phyloP scores from a whole-genome alignment of 2,329 filamentous ascomycete species.

The Clonostachys chloroleuca region DNA sequence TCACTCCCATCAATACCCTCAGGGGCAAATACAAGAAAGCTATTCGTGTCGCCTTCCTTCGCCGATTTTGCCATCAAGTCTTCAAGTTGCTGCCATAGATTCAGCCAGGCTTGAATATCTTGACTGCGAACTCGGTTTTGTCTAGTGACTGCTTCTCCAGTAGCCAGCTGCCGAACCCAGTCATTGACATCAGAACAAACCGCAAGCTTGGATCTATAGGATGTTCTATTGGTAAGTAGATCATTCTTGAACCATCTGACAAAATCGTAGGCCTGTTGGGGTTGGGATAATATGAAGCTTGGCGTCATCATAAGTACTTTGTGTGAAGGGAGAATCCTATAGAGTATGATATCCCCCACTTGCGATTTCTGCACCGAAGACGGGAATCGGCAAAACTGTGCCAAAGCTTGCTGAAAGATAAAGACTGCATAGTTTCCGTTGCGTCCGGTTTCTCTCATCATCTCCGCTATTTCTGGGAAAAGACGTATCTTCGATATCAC shows the following conservation, averaged over 20 bases:
- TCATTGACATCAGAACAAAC: background rate
- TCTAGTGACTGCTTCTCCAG: too few relatives aligned
- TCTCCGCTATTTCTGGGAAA: slow-evolving; percentile 27
- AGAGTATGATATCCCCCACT: slow-evolving; percentile 15
- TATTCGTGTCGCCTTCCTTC: background rate
- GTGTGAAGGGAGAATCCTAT: slow-evolving; percentile 21
- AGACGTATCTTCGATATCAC: slow-evolving; percentile 26
- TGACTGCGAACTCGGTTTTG: too few relatives aligned
- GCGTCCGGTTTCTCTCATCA: slow-evolving; percentile 19
- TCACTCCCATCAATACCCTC: slow-evolving; percentile 49
- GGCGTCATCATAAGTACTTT: slow-evolving; percentile 31
- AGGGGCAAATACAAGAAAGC: slow-evolving; percentile 36
- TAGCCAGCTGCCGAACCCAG: too few relatives aligned
- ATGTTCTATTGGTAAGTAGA: slow-evolving; percentile 6
- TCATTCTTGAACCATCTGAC: slow-evolving; percentile 26
- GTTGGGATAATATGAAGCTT: slow-evolving; percentile 33
- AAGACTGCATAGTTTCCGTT: slow-evolving; percentile 26
- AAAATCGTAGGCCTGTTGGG: slow-evolving; percentile 22
- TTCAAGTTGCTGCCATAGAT: background rate
- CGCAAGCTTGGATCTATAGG: slow-evolving; percentile 1
- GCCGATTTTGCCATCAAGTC: slow-evolving; percentile 13
- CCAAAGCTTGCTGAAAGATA: slow-evolving; percentile 21
- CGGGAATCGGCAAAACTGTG: background rate
- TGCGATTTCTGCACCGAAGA: background rate
- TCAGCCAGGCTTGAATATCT: background rate